These are phyloP conservation scores for Ophiostoma montium DNA, from an alignment of 2,329 filamentous ascomycete genomes.

Conservation along the genomic window DNA sequence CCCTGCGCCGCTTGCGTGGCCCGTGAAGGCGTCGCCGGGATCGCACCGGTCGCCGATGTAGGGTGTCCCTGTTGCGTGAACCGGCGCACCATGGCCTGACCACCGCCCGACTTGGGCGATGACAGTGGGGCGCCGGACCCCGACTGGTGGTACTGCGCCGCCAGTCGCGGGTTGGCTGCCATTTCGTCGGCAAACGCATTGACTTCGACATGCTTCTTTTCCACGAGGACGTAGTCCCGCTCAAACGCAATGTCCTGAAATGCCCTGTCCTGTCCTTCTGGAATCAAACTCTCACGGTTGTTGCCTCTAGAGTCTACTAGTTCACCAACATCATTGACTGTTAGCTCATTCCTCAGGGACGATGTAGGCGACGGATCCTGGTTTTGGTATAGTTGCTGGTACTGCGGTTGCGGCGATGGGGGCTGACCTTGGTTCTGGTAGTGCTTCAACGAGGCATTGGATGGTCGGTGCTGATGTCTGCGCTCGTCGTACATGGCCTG, in stretches of 20 bases:
- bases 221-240: conserved; percentile 88
- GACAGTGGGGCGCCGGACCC: conserved; percentile 23
- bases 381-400: background rate
- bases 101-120: conserved; percentile 40
- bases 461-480: conserved; percentile 25
- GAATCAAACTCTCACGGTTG: background rate
- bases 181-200: conserved; percentile 95
- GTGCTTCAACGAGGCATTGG: conserved; percentile 26
- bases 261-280: conserved; percentile 49
- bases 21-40: conserved; percentile 51
- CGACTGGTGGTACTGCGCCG: conserved; percentile 24
- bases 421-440: conserved; percentile 13
- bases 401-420: background rate
- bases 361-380: conserved; percentile 21
- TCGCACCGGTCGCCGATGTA: conserved; percentile 53
- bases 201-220: conserved; percentile 89
- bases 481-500: conserved; percentile 21
- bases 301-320: conserved; percentile 4
- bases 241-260: conserved; percentile 84
- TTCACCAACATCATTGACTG: conserved; percentile 8
- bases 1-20: conserved; percentile 62
- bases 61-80: conserved; percentile 65
- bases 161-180: conserved; percentile 61
- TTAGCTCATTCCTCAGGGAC: conserved; percentile 22
- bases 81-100: conserved; percentile 50